A percentile compares a stretch with the other conserved stretches of the same genome.
Evolutionary conservation across 805 yeast genomes (phyloP).

Genomic region (Helenozyma rhizophorensis): DNA sequence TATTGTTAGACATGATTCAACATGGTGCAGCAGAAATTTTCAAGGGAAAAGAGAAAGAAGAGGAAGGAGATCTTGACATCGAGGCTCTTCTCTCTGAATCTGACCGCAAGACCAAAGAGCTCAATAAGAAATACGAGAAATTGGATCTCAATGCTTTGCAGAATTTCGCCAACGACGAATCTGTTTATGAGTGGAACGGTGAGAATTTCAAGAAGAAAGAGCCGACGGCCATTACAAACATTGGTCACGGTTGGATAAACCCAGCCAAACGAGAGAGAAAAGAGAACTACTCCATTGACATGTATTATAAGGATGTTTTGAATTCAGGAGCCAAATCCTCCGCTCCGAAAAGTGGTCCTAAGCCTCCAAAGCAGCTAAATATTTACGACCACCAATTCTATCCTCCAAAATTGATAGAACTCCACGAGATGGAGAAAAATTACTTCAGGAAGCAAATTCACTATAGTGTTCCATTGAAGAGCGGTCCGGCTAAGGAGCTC

Average conservation of each 20-base stretch:
- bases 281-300: slow-evolving; percentile 82
- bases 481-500: slow-evolving; percentile 41
- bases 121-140: slow-evolving; percentile 59
- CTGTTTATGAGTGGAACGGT: slow-evolving; percentile 87
- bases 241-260: slow-evolving; percentile 68
- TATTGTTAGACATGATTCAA: slow-evolving; percentile 76
- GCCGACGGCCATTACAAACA: slow-evolving; percentile 43
- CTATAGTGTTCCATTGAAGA: slow-evolving; percentile 59
- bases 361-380: slow-evolving; percentile 79
- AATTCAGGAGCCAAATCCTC: slow-evolving; percentile 49
- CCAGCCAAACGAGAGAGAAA: slow-evolving; percentile 83
- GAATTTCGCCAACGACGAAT: slow-evolving; percentile 61
- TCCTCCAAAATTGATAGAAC: slow-evolving; percentile 67
- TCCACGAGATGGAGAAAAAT: slow-evolving; percentile 78
- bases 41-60: slow-evolving; percentile 25
- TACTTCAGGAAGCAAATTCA: slow-evolving; percentile 66
- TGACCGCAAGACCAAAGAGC: slow-evolving; percentile 57
- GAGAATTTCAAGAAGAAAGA: slow-evolving; percentile 65
- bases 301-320: slow-evolving; percentile 77
- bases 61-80: slow-evolving; percentile 47
- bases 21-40: slow-evolving; percentile 73
- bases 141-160: slow-evolving; percentile 75
- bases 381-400: slow-evolving; percentile 89
- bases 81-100: slow-evolving; percentile 58
- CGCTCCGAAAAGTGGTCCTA: slow-evolving; percentile 54